Base-by-base conservation (phyloP, 768 basidiomycete species). In the Kwoniella bestiolae region DNA sequence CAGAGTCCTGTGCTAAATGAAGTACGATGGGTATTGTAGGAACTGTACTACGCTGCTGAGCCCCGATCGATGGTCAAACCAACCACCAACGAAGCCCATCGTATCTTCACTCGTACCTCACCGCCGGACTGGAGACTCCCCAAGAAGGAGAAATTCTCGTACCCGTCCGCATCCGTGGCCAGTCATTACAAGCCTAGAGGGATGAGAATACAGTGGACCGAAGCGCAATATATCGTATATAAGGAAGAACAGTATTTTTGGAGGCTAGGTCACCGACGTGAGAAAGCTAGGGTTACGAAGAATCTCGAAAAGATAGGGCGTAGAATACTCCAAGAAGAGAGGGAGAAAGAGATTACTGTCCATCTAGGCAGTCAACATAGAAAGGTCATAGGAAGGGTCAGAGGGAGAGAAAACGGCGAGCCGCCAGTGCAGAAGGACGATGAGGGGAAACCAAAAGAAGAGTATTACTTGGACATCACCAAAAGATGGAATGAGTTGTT, bases 181-280 rank as follows among this genome's bases (percentile, higher is more conserved):
- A 14, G 38, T 29, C 50, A 63, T 21, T 69, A 65, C 29, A 49
- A 46, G 1, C 72, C 72, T 14, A 47, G 63, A 49, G 69, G 64
- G 16, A n/a, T 9, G 4, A 56, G 72, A 26, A 5, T 38, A 8
- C n/a, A 34, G 0, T 73, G 72, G 72, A 49, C 66, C 1, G 35
- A 69, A 45, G 60, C 55, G 11, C 63, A 70, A 14, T 73, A 70
- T 47, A 63, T 34, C 14, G 51, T 64, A 0, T 73, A 73, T 61
- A 67, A 68, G 34, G 56, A 63, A 49, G 69, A 73, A 28, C 67
- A 73, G 44, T 56, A 32, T 21, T 14, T 28, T 16, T 68, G 41
- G 35, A 41, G 35, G 16, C 38, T 16, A 1, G 51, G 50, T n/a
- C 6, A 32, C 3, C 35, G n/a, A 7, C 26, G 23, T 26, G 41